Conservation (phyloP, 2,329 filamentous ascomycete genomes). For the Harringtonia lauricola region DNA sequence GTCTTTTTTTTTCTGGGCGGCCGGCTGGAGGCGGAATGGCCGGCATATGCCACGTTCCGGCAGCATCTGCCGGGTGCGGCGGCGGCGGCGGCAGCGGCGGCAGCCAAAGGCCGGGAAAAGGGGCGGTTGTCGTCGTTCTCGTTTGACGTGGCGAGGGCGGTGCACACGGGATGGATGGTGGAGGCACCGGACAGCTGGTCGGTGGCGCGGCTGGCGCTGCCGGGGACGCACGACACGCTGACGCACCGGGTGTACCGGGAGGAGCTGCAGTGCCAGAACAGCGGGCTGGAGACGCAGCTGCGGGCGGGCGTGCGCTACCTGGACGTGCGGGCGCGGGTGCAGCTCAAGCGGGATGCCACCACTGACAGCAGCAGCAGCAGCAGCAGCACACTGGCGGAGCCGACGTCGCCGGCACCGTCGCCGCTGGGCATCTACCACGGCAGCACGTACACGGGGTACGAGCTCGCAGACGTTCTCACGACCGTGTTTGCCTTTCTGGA, state of each 20-base stretch:
- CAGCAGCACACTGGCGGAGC: too few relatives aligned
- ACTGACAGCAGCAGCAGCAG: neutral
- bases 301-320: constrained; percentile 35
- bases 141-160: constrained; percentile 26
- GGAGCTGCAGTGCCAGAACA: constrained; percentile 35
- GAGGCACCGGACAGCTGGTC: constrained; percentile 26
- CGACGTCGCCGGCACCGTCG: constrained; percentile 16
- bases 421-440: constrained; percentile 37
- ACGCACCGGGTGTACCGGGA: constrained; percentile 28
- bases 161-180: constrained; percentile 30
- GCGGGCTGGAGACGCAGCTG: constrained; percentile 31
- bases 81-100: neutral
- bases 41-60: neutral
- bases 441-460: constrained; percentile 31
- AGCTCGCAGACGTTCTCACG: constrained; percentile 29
- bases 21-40: neutral
- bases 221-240: constrained; percentile 43
- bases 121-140: constrained; percentile 22
- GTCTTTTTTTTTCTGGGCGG: neutral
- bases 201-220: constrained; percentile 34
- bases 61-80: neutral
- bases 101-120: neutral
- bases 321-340: constrained; percentile 34
- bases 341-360: constrained; percentile 1
- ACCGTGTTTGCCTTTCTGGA: constrained; percentile 35